Base-by-base conservation (phyloP, 2,329 filamentous ascomycete genomes). In the Myriosclerotinia scirpicola region DNA sequence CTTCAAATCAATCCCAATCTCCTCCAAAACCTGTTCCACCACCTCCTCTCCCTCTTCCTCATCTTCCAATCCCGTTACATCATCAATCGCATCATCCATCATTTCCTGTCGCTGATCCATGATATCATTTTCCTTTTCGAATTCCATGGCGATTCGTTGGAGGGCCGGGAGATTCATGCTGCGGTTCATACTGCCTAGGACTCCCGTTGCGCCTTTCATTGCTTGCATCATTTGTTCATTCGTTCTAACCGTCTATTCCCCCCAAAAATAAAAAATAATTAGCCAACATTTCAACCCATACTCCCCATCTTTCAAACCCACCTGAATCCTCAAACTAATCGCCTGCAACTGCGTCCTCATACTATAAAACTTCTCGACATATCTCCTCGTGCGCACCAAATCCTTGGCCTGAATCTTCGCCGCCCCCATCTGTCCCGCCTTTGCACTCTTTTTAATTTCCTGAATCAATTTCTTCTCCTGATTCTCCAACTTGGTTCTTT, bases 161-260 rank as follows among this genome's bases (percentile, higher is more conserved):
- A 99, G 83, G 22, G 93, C 93, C 0, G 95, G 95, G 3, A 99
- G 87, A 77, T 99, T 98, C 93, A 98, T 98, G 70, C 92, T 92
- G 71, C 91, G 86, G 79, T 99, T 99, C 95, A 99, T 99, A 81
- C 91, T 96, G 65, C 93, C 93, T 9, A 99, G 83, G 3, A 97
- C 89, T 79, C 90, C 88, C 1, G 95, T 98, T 5, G 95, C 95
- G 44, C 95, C 95, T 80, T 97, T 99, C 95, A 99, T 98, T 11
- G 93, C 95, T 79, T 97, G 92, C 93, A 97, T 97, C 95, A 99
- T 99, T 80, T 98, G 94, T 79, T 99, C 95, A 79, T 99, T 99
- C 72, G 93, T 97, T 71, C 95, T 89, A 71, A 98, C 94, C 60
- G 95, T 99, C 92, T 97, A 22, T 26, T 20, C 12, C 20, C 14